These are phyloP conservation scores for Kwoniella sp. DNA, from an alignment of 768 basidiomycete genomes.

Conservation along the genomic window DNA sequence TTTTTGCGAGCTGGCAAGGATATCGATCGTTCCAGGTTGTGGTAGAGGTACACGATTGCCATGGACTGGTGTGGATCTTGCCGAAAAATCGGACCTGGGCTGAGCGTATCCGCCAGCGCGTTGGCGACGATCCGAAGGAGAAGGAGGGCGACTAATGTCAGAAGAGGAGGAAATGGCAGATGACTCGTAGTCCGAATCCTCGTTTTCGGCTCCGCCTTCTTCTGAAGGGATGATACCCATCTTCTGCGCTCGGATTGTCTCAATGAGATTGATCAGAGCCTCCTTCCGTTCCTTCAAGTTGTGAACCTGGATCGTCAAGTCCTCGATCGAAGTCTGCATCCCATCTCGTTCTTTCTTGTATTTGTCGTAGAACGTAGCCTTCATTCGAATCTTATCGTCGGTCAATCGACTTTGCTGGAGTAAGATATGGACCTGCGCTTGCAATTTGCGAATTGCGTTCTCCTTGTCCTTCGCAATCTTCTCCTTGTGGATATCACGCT, in stretches of 20 bases:
- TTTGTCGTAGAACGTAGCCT: slow-evolving; percentile 26
- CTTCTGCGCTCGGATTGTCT: slow-evolving; percentile 26
- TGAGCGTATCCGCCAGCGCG: background rate
- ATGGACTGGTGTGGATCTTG: background rate
- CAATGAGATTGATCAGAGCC: slow-evolving; percentile 29
- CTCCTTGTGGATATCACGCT: slow-evolving; percentile 26
- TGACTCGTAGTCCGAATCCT: slow-evolving; percentile 17
- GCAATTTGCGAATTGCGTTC: slow-evolving; percentile 16
- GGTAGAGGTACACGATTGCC: too few species aligned
- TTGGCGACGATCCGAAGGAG: background rate
- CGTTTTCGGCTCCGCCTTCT: slow-evolving; percentile 11
- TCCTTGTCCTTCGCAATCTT: slow-evolving; percentile 12
- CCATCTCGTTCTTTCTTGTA: slow-evolving; percentile 21
- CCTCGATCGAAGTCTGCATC: background rate
- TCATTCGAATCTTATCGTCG: slow-evolving; percentile 37
- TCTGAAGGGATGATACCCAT: slow-evolving; percentile 38
- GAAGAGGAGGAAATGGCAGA: slow-evolving; percentile 7
- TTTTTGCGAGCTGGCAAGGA: too few species aligned
- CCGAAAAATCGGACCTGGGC: background rate
- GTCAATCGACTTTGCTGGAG: slow-evolving; percentile 41
- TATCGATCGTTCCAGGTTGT: background rate
- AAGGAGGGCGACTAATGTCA: background rate
- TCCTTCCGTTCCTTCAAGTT: slow-evolving; percentile 37
- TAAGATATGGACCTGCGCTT: slow-evolving; percentile 27
- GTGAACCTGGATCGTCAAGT: background rate